Evolutionary conservation across 2,329 filamentous ascomycete genomes (phyloP).

Genomic region (Cordyceps farinosa): DNA sequence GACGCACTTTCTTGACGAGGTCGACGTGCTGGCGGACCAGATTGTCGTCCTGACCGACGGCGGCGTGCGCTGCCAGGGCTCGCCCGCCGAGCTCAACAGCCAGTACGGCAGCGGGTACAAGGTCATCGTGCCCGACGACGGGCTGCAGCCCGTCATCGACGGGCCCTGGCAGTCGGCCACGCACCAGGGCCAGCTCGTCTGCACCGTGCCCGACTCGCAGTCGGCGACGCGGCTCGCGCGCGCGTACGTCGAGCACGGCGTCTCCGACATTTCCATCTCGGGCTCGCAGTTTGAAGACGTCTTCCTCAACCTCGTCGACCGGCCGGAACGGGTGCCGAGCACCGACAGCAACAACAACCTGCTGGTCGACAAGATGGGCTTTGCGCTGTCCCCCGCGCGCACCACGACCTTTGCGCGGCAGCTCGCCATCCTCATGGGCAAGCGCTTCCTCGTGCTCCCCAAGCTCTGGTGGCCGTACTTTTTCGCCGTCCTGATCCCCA

Average conservation of each 20-base stretch:
- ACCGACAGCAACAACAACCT: background rate
- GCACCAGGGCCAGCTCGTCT: conserved; percentile 50
- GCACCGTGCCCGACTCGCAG: conserved; percentile 41
- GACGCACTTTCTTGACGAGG: conserved; percentile 71
- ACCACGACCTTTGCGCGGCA: conserved; percentile 40
- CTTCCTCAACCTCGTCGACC: conserved; percentile 29
- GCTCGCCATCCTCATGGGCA: conserved; percentile 66
- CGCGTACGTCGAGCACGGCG: conserved; percentile 49
- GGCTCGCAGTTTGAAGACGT: conserved; percentile 34
- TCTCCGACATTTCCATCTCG: conserved; percentile 30
- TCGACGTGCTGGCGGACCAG: conserved; percentile 64
- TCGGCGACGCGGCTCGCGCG: conserved; percentile 27
- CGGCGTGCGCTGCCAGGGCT: conserved; percentile 57
- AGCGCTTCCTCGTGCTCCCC: conserved; percentile 68
- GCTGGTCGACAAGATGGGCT: conserved; percentile 12
- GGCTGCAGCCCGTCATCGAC: background rate
- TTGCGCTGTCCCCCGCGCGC: background rate
- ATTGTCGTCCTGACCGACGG: conserved; percentile 65
- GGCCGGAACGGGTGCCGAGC: conserved; percentile 19
- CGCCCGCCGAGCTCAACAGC: conserved; percentile 62
- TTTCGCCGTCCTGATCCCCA: conserved; percentile 55
- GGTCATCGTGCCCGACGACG: conserved; percentile 38
- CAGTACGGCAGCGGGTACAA: conserved; percentile 61
- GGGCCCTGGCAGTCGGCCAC: background rate
- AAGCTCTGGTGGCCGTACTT: conserved; percentile 72